Base-by-base conservation (phyloP, 306 rosid genomes). In the Acacia confusa region DNA sequence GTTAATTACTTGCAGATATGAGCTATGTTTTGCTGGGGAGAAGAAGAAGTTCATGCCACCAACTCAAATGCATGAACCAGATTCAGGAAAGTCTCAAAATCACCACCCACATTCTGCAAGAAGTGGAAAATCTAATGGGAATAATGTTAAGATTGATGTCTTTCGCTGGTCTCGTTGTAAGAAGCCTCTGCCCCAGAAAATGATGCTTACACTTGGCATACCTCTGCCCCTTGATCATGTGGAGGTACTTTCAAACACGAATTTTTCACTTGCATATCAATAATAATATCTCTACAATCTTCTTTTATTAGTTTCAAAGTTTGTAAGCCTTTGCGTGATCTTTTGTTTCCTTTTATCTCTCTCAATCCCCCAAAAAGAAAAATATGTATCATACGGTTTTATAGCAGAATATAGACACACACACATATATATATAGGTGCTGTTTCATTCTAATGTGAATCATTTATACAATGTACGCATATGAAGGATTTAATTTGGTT, bases 151-250 rank as follows among this genome's bases (percentile, higher is more conserved):
- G 86, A 85, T 91, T 40, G 98, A 95, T 30, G 83, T 76, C 72
- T 95, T 89, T 74, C 93, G 98, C 9, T 95, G 98, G 98, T 91
- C 98, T 82, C 96, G 92, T 58, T 95, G 99, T 84, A 93, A 92
- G 87, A 90, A 74, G 80, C 97, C 97, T 25, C 89, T 95, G 55
- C 97, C 99, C 34, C 98, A 95, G 96, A 89, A 89, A 85, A 84
- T 85, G 71, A 93, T 90, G 97, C 94, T 89, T 67, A 81, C 88
- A 0, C 74, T 92, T 50, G 99, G 98, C 77, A 88, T 95, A 76
- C 99, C 98, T n/a, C 84, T 95, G 65, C 98, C 99, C 63, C 88
- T 78, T 77, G 98, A 93, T 68, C 83, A 93, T 77, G 88, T 93
- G 60, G 99, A 93, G 99, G 98, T 93, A 93, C 81, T 61, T 44